phyloP scores from a whole-genome alignment of 139 green algal species.

The Coelastrella sp. region DNA sequence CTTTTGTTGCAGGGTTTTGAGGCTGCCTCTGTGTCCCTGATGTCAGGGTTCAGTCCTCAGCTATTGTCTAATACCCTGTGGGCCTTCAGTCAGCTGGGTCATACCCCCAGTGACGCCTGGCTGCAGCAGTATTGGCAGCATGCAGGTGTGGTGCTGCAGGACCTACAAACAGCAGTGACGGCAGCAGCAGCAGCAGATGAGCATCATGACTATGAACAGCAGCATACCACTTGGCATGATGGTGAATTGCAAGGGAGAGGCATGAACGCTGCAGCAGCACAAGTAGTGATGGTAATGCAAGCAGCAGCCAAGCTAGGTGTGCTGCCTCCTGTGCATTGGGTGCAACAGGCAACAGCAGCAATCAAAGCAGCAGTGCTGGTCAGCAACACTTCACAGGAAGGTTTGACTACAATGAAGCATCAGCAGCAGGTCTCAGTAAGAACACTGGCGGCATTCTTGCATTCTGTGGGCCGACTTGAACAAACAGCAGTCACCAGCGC shows the following conservation, averaged over 20 bases:
- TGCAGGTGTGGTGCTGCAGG: neutral
- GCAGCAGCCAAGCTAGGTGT: neutral
- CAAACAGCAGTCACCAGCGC: neutral
- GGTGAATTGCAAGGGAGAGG: no score
- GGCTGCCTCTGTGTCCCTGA: constrained; percentile 7
- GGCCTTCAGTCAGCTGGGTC: constrained; percentile 2
- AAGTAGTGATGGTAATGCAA: constrained; percentile 16
- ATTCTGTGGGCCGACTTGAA: neutral
- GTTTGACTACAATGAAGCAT: neutral
- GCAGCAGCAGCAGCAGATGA: constrained; percentile 2
- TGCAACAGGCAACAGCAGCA: neutral
- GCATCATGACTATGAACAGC: no score
- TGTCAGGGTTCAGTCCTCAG: neutral
- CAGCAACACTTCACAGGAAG: no score
- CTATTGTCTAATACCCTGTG: constrained; percentile 9
- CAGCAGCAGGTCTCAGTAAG: constrained; percentile 6
- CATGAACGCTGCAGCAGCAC: neutral
- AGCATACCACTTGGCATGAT: no score
- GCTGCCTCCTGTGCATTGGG: neutral
- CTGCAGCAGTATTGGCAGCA: constrained; percentile 6
- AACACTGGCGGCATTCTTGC: neutral
- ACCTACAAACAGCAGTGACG: neutral
- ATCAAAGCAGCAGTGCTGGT: neutral
- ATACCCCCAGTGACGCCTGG: constrained; percentile 10
- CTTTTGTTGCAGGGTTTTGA: constrained; percentile 16